Conservation (phyloP, 805 yeast genomes). For the Metschnikowia rubicola region DNA sequence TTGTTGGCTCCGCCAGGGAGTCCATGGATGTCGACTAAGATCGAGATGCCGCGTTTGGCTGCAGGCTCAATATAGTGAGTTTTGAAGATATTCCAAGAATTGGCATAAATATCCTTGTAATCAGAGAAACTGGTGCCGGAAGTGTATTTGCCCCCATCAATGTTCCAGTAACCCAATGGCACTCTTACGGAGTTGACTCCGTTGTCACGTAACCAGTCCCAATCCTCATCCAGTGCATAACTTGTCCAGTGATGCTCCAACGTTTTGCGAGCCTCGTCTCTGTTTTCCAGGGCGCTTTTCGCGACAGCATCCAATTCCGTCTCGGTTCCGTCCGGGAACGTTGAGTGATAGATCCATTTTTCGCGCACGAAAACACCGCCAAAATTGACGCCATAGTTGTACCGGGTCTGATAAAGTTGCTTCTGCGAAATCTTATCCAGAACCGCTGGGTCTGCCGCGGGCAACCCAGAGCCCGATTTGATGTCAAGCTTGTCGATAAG, state of each 20-base stretch:
- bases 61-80: constrained; percentile 57
- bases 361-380: constrained; percentile 82
- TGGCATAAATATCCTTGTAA: constrained; percentile 53
- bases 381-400: constrained; percentile 79
- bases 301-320: constrained; percentile 74
- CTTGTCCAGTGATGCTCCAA: constrained; percentile 64
- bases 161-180: constrained; percentile 90
- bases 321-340: constrained; percentile 56
- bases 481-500: constrained; percentile 24
- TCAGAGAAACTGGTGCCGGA: constrained; percentile 60
- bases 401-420: constrained; percentile 56
- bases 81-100: constrained; percentile 69
- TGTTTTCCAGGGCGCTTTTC: constrained; percentile 44
- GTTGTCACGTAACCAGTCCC: constrained; percentile 65
- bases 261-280: constrained; percentile 48
- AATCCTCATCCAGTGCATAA: constrained; percentile 66
- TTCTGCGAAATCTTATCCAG: constrained; percentile 35
- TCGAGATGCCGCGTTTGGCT: constrained; percentile 56
- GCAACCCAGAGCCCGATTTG: constrained; percentile 20
- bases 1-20: constrained; percentile 91
- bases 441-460: constrained; percentile 31
- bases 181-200: constrained; percentile 81
- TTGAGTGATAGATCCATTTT: constrained; percentile 66
- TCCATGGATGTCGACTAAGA: constrained; percentile 83
- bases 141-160: constrained; percentile 59